These are phyloP conservation scores for Astragalus glycyphyllos DNA, from an alignment of 306 rosid species.

Conservation along the genomic window DNA sequence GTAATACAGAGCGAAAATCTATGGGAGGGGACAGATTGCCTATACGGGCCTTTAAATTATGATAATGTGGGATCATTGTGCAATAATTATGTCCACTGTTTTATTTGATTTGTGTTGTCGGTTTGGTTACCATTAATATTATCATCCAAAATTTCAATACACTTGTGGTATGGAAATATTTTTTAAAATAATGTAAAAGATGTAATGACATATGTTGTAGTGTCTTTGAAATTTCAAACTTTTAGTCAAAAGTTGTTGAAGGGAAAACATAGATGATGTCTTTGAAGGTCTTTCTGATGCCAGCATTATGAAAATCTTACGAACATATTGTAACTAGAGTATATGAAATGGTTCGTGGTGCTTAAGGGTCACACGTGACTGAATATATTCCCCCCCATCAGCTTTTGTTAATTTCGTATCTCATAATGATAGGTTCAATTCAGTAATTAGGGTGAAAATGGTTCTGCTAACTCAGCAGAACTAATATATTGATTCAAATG, in stretches of 20 bases:
- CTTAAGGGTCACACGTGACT: not conserved
- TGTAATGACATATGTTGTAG: not conserved
- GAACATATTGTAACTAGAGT: not conserved
- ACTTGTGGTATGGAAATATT: constrained; percentile 1
- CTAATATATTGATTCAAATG: too few relatives aligned
- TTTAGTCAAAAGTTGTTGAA: constrained; percentile 10
- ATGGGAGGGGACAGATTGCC: not conserved
- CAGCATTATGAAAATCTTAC: constrained; percentile 13
- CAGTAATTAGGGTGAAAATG: too few relatives aligned
- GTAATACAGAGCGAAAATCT: not conserved
- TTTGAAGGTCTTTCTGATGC: constrained; percentile 29
- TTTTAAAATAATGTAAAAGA: not conserved
- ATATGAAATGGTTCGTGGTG: not conserved
- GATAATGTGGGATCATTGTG: not conserved
- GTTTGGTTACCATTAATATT: not conserved
- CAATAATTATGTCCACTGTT: not conserved
- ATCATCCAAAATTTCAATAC: not conserved
- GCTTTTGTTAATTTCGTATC: constrained; percentile 29
- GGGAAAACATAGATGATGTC: constrained; percentile 6
- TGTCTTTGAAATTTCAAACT: constrained; percentile 1
- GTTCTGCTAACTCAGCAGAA: too few relatives aligned
- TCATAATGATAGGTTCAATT: not conserved
- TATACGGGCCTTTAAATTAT: not conserved
- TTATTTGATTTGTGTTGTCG: not conserved
- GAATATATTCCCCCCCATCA: not conserved